Percentiles rank a stretch among this genome's conserved stretches.
Evolutionary conservation across 2,329 filamentous ascomycete species (phyloP).

Genomic region (Aspergillus pseudoglaucus): DNA sequence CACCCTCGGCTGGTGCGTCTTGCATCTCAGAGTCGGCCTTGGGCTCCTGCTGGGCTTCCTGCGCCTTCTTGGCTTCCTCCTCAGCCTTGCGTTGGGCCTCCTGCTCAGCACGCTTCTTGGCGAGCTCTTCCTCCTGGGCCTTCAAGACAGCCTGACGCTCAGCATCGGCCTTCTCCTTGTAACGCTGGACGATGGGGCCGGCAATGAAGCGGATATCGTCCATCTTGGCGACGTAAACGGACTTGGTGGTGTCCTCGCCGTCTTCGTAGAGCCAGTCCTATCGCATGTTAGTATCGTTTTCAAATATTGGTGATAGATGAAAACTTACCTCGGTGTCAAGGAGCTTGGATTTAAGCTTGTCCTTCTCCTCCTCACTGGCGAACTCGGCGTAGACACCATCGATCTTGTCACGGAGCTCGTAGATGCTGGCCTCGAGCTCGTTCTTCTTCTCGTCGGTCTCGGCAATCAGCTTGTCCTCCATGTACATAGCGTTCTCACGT

Average conservation of each 20-base stretch:
- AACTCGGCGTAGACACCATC: slow-evolving; percentile 87
- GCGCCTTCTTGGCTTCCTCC: slow-evolving; percentile 55
- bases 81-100: slow-evolving; percentile 74
- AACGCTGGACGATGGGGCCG: slow-evolving; percentile 85
- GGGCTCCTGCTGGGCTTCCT: slow-evolving; percentile 38
- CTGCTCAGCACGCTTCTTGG: slow-evolving; percentile 57
- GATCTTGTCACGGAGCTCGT: slow-evolving; percentile 91
- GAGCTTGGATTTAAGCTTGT: slow-evolving; percentile 75
- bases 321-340: slow-evolving; percentile 73
- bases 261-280: slow-evolving; percentile 99
- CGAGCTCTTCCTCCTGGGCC: slow-evolving; percentile 58
- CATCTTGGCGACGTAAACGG: slow-evolving; percentile 87
- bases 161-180: slow-evolving; percentile 88
- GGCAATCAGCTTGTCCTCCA: slow-evolving; percentile 96
- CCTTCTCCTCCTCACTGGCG: slow-evolving; percentile 86
- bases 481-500: slow-evolving; percentile 83
- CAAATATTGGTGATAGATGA: neutral
- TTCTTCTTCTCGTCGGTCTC: slow-evolving; percentile 99
- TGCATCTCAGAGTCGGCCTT: slow-evolving; percentile 52
- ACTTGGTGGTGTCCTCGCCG: slow-evolving; percentile 89
- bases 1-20: slow-evolving; percentile 46
- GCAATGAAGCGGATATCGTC: slow-evolving; percentile 89
- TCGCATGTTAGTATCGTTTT: slow-evolving; percentile 14
- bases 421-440: slow-evolving; percentile 95
- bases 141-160: slow-evolving; percentile 68